Conservation (phyloP, 345 rosid species). For the Salix udensis region DNA sequence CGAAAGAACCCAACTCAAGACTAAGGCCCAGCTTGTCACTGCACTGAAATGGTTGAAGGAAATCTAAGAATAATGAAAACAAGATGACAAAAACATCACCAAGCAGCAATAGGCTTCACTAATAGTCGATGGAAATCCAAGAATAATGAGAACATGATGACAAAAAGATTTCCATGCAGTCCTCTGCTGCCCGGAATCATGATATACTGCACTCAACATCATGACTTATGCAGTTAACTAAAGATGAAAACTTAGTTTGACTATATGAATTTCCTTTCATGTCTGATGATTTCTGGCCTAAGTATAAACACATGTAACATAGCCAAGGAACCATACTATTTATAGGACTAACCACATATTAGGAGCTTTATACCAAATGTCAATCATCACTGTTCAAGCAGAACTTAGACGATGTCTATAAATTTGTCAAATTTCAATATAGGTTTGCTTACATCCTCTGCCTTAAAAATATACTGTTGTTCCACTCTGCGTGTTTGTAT, state of each 20-base stretch:
- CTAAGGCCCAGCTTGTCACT: conserved; percentile 99
- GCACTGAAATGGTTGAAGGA: conserved; percentile 70
- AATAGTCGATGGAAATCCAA: conserved; percentile 32
- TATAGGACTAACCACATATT: background rate
- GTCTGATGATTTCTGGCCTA: background rate
- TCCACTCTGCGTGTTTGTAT: background rate
- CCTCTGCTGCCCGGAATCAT: background rate
- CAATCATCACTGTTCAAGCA: background rate
- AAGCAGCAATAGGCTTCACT: background rate
- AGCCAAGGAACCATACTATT: background rate
- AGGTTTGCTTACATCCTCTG: background rate
- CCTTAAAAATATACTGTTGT: background rate
- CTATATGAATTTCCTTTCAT: background rate
- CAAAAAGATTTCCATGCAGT: background rate
- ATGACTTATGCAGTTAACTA: background rate
- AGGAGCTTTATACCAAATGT: background rate
- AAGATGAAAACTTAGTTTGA: background rate
- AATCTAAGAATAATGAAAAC: conserved; percentile 1
- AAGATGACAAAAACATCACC: background rate
- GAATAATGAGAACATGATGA: background rate
- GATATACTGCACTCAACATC: background rate
- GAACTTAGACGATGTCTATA: background rate
- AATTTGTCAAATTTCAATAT: background rate
- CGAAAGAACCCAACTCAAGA: conserved; percentile 96
- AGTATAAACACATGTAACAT: background rate